phyloP scores from a whole-genome alignment of 163 green algal species.

The Chlorella variabilis region DNA sequence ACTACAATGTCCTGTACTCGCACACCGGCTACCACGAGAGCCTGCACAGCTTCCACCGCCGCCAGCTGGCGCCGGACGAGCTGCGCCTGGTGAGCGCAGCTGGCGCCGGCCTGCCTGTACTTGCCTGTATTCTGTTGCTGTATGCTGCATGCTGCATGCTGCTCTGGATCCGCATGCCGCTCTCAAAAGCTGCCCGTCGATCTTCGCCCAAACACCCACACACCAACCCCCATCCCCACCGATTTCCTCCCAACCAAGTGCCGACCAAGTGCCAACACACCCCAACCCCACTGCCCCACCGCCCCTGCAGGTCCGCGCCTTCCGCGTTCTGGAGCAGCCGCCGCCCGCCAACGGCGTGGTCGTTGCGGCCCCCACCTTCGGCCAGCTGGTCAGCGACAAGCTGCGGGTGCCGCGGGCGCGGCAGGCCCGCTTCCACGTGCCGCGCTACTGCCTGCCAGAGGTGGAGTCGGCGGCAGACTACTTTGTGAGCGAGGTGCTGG shows the following conservation, averaged over 20 bases:
- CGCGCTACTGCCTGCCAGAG: conserved; percentile 34
- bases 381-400: background rate
- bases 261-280: no score
- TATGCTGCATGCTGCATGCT: background rate
- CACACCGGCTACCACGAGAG: conserved; percentile 63
- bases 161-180: no score
- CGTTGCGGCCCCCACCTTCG: conserved; percentile 26
- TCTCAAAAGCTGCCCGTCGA: no score
- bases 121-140: background rate
- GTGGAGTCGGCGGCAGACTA: conserved; percentile 2
- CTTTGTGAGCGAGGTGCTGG: background rate
- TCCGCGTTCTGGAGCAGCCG: conserved; percentile 53
- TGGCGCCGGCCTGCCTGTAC: no score
- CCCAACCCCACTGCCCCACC: background rate
- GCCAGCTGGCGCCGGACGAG: conserved; percentile 49
- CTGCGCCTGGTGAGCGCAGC: conserved; percentile 70
- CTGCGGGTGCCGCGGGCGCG: conserved; percentile 33
- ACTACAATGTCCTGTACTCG: conserved; percentile 78
- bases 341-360: conserved; percentile 23
- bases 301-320: conserved; percentile 35
- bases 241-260: no score
- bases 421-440: conserved; percentile 25
- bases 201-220: no score
- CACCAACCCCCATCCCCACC: no score
- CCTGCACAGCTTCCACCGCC: conserved; percentile 48